phyloP scores from a whole-genome alignment of 2,329 filamentous ascomycete species.

The Sporothrix pallida region DNA sequence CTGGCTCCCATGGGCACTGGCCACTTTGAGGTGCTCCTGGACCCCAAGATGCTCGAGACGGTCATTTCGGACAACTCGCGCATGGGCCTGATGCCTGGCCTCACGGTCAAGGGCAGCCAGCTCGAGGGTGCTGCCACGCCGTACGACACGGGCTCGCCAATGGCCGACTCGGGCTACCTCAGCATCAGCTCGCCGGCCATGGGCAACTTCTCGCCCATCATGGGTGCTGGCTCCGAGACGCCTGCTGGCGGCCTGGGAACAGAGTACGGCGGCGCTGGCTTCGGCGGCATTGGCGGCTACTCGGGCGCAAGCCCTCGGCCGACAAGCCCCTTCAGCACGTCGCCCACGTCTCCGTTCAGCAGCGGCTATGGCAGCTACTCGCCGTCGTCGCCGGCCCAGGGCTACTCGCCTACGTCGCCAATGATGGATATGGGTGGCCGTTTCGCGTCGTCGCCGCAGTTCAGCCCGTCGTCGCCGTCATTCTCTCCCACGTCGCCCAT shows the following conservation, averaged over 20 bases:
- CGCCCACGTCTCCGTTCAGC: slow-evolving; percentile 69
- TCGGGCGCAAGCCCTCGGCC: slow-evolving; percentile 70
- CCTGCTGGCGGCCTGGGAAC: slow-evolving; percentile 67
- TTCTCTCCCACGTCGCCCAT: slow-evolving; percentile 68
- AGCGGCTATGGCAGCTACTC: slow-evolving; percentile 67
- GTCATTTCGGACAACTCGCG: slow-evolving; percentile 91
- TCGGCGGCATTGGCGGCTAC: slow-evolving; percentile 56
- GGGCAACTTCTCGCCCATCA: slow-evolving; percentile 78
- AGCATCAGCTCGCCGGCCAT: slow-evolving; percentile 67
- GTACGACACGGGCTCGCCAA: slow-evolving; percentile 86
- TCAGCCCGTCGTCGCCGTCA: slow-evolving; percentile 67
- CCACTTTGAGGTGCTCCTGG: slow-evolving; percentile 90
- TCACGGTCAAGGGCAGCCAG: slow-evolving; percentile 75
- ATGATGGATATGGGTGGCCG: slow-evolving; percentile 61
- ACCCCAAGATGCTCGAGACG: slow-evolving; percentile 93
- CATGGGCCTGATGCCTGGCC: slow-evolving; percentile 79
- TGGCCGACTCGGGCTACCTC: slow-evolving; percentile 69
- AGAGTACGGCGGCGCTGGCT: slow-evolving; percentile 61
- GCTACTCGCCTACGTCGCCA: slow-evolving; percentile 79
- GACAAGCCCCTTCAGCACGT: slow-evolving; percentile 78
- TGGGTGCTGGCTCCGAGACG: slow-evolving; percentile 73
- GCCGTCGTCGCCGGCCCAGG: slow-evolving; percentile 74
- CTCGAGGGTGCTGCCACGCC: slow-evolving; percentile 88
- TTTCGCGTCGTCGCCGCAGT: slow-evolving; percentile 63
- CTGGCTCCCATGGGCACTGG: slow-evolving; percentile 96